A percentile compares a stretch with the other conserved stretches of the same genome.
Evolutionary conservation across 345 rosid species (phyloP).

Genomic region (Eucalyptus microcorys): DNA sequence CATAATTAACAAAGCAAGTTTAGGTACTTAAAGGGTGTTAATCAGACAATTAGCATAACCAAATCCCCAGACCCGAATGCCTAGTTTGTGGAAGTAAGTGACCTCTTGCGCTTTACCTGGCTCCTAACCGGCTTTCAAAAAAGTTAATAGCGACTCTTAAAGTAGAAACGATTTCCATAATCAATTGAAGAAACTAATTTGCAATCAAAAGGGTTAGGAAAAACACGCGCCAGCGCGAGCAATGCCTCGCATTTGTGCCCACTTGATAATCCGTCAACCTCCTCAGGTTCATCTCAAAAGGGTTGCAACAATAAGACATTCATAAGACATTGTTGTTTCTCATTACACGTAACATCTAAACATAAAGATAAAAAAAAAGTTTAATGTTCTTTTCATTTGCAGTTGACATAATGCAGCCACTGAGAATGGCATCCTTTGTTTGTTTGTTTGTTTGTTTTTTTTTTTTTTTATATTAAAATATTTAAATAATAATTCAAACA

Average conservation of each 20-base stretch:
- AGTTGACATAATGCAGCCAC: neutral
- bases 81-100: neutral
- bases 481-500: rapidly evolving
- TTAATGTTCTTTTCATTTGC: neutral
- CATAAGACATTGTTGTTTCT: neutral
- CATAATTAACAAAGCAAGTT: neutral
- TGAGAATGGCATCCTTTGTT: neutral
- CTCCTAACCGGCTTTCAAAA: neutral
- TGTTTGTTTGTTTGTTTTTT: too few species aligned
- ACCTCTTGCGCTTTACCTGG: neutral
- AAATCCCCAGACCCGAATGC: neutral
- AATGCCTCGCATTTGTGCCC: neutral
- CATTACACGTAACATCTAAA: neutral
- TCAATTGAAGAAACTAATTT: neutral
- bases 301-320: neutral
- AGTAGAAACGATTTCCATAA: neutral
- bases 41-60: neutral
- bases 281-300: neutral
- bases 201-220: neutral
- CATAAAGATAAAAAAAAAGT: neutral
- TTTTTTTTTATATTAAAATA: rapidly evolving
- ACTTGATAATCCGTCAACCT: neutral
- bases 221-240: rapidly evolving
- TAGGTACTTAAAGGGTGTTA: neutral
- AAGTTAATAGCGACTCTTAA: neutral